These are phyloP conservation scores for Mycosphaerelloides madeirae DNA, from an alignment of 2,329 filamentous ascomycete species.

Conservation along the genomic window DNA sequence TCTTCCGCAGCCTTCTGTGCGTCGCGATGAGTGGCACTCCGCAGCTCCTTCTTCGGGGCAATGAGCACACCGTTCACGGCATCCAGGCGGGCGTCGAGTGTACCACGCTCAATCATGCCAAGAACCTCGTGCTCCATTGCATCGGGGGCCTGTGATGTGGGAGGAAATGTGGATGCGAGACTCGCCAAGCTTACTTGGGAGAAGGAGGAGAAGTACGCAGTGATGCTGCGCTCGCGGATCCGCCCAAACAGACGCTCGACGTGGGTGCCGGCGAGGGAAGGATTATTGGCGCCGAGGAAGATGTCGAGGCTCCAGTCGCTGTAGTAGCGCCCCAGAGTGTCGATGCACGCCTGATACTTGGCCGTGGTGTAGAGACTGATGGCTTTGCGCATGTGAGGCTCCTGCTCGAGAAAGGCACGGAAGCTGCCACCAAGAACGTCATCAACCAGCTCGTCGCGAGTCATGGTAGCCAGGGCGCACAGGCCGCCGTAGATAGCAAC, in stretches of 20 bases:
- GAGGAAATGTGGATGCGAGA: constrained; percentile 70
- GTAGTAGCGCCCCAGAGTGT: constrained; percentile 74
- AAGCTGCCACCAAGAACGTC: constrained; percentile 80
- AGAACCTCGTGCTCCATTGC: constrained; percentile 71
- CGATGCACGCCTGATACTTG: constrained; percentile 79
- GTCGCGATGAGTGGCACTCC: constrained; percentile 64
- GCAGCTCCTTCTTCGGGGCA: constrained; percentile 61
- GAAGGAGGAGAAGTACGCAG: constrained; percentile 88
- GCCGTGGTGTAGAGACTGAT: constrained; percentile 85
- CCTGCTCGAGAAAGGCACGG: constrained; percentile 81
- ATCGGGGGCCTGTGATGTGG: constrained; percentile 26
- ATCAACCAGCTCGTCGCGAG: constrained; percentile 67
- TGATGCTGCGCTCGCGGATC: constrained; percentile 86
- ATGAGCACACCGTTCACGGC: constrained; percentile 75
- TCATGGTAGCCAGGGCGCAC: constrained; percentile 84
- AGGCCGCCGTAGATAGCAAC: constrained; percentile 88
- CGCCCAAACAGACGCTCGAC: constrained; percentile 63
- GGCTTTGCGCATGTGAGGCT: constrained; percentile 89
- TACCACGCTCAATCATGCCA: constrained; percentile 67
- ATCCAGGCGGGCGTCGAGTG: constrained; percentile 76
- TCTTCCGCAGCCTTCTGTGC: constrained; percentile 63
- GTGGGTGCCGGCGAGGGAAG: constrained; percentile 41
- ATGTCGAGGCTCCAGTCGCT: constrained; percentile 87
- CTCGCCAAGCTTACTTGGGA: constrained; percentile 77
- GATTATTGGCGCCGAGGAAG: constrained; percentile 57